Base-by-base conservation (phyloP, 2,329 filamentous ascomycete species). In the Didymella arachidicola region DNA sequence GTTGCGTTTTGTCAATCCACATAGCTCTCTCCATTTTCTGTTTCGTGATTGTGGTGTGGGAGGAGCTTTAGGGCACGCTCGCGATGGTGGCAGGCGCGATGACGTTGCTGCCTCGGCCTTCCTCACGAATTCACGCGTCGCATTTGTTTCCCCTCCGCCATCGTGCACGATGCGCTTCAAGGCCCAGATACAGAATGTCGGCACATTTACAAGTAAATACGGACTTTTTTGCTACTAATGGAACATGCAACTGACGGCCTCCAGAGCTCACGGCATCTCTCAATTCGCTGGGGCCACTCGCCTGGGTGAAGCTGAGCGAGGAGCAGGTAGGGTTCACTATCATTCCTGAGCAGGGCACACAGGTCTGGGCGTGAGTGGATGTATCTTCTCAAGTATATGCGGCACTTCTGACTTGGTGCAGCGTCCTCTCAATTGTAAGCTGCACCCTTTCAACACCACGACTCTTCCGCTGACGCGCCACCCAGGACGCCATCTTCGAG, bases 321-420 rank as follows among this genome's bases (percentile, higher is more conserved):
- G 89, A 93, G 59, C 89, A 89, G 54, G 89, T 94, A 56, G 93
- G 93, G 68, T 97, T 99, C 80, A 98, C 95, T 60, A 91, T 98
- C 71, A 94, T 98, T 62, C 93, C 95, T 0, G 93, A 97, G 74
- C 89, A 91, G 71, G 94, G 95, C 60, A 96, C 92, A 8, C 94
- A 98, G 82, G 94, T 98, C 53, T 99, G 95, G 95, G 92, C 93
- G 83, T 93, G 83, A 74, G 88, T 87, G 43, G 62, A 41, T 30
- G 51, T 50, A 67, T 72, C 32, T 18, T 38, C 42, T 58, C 46
- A 53, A 42, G 54, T 46, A 30, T 43, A 52, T 38, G 18, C 45
- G 42, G 29, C 10, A 44, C 51, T 57, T 72, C 74, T 68, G 66
- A 71, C 55, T 7, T 47, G 1, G 16, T 45, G 10, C 53, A 82